Evolutionary conservation across 2,329 filamentous ascomycete genomes (phyloP).

Genomic region (Tolypocladium nubicola): DNA sequence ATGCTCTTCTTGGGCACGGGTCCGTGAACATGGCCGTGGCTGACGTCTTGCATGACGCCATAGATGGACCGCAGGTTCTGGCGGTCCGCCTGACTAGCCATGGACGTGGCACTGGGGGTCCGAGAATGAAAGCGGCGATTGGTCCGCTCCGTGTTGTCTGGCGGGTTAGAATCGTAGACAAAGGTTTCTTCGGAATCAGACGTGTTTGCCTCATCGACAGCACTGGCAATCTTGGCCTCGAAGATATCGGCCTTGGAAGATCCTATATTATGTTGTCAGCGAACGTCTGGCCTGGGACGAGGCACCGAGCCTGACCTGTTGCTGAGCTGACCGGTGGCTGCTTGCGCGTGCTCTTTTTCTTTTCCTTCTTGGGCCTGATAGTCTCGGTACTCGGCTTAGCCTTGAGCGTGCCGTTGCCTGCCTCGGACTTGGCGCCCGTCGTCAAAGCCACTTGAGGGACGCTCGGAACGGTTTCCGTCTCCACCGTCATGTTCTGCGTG

Average conservation of each 20-base stretch:
- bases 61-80: constrained; percentile 55
- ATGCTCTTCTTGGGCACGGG: constrained; percentile 67
- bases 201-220: constrained; percentile 90
- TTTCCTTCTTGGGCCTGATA: constrained; percentile 87
- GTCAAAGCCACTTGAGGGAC: constrained; percentile 75
- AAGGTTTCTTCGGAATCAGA: constrained; percentile 98
- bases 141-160: constrained; percentile 46
- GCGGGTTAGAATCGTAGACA: constrained; percentile 96
- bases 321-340: constrained; percentile 59
- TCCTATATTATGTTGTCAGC: constrained; percentile 34
- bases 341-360: constrained; percentile 71
- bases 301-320: constrained; percentile 48
- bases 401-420: constrained; percentile 62
- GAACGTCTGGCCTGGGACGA: background rate
- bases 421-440: constrained; percentile 50
- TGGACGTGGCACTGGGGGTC: constrained; percentile 87
- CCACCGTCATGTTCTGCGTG: constrained; percentile 86
- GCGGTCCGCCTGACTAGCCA: constrained; percentile 57
- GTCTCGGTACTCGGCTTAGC: constrained; percentile 91
- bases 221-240: constrained; percentile 90
- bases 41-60: constrained; percentile 50
- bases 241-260: constrained; percentile 98
- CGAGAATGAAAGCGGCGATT: constrained; percentile 80
- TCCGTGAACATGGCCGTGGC: constrained; percentile 8
- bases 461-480: constrained; percentile 90